phyloP scores from a whole-genome alignment of 2,329 filamentous ascomycete species.

The Colletotrichum musicola region DNA sequence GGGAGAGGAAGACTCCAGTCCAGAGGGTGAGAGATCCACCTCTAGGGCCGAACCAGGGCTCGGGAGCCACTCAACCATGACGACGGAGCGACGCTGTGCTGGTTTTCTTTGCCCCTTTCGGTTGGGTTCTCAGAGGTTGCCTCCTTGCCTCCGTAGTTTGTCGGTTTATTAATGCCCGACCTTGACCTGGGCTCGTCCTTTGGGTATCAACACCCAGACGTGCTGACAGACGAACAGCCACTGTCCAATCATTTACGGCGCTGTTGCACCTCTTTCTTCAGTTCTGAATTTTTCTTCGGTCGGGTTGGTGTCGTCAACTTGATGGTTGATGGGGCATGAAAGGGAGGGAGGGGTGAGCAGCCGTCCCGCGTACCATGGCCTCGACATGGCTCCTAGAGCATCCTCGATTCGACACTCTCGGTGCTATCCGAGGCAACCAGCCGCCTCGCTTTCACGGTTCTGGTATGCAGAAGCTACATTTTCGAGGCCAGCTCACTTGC shows the following conservation, averaged over 20 bases:
- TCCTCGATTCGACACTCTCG: not conserved
- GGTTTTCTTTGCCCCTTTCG: constrained; percentile 31
- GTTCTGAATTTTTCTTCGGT: not conserved
- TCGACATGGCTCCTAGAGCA: not conserved
- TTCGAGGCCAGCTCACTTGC: constrained; percentile 40
- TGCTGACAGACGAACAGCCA: constrained; percentile 21
- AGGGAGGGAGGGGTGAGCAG: not conserved
- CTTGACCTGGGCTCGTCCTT: constrained; percentile 34
- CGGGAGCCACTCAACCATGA: constrained; percentile 16
- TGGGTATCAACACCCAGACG: constrained; percentile 38
- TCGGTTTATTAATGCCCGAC: constrained; percentile 35
- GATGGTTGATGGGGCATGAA: not conserved
- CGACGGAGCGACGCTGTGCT: constrained; percentile 31
- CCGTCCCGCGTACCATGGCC: not conserved
- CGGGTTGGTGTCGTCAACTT: not conserved
- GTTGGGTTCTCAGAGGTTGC: not conserved
- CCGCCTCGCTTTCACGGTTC: constrained; percentile 10
- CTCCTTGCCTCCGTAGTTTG: constrained; percentile 3
- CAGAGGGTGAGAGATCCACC: constrained; percentile 30
- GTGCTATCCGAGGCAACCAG: constrained; percentile 16
- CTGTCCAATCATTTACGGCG: constrained; percentile 33
- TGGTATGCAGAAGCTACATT: constrained; percentile 25
- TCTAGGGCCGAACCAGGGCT: constrained; percentile 27
- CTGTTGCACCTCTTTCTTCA: not conserved
- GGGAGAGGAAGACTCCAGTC: constrained; percentile 9